A percentile compares a stretch with the other conserved stretches of the same genome.
These are phyloP conservation scores for Beverwykella pulmonaria DNA, from an alignment of 495 filamentous ascomycete species.

Conservation along the genomic window DNA sequence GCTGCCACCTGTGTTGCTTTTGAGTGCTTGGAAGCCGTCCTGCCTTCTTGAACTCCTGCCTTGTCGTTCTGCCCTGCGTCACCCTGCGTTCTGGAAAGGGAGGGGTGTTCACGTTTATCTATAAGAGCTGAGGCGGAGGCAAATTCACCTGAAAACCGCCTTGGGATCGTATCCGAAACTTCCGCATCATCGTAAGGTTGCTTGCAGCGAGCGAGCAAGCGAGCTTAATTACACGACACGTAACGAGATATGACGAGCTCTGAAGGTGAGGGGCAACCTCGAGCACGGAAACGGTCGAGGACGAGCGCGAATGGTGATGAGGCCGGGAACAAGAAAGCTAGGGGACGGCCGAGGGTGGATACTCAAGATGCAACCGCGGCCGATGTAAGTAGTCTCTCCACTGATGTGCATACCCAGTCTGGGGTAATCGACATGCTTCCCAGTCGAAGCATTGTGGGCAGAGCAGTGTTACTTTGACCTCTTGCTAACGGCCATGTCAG, in stretches of 20 bases:
- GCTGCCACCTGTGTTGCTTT: background rate
- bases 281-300: slow-evolving; percentile 33
- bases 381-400: slow-evolving; percentile 41
- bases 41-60: background rate
- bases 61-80: slow-evolving; percentile 1
- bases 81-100: background rate
- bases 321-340: slow-evolving; percentile 39
- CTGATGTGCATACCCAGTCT: background rate
- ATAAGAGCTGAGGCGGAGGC: slow-evolving; percentile 13
- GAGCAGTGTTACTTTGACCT: background rate
- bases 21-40: slow-evolving; percentile 1
- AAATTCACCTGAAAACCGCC: background rate
- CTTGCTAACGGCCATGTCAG: slow-evolving; percentile 49
- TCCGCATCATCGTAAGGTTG: background rate
- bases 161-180: background rate
- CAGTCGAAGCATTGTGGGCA: background rate
- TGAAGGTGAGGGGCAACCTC: slow-evolving; percentile 34
- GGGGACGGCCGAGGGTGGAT: slow-evolving; percentile 71
- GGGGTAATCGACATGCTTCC: background rate
- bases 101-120: background rate
- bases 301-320: slow-evolving; percentile 24
- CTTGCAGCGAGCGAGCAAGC: background rate
- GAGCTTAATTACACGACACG: background rate
- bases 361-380: slow-evolving; percentile 64
- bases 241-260: slow-evolving; percentile 24